These are phyloP conservation scores for Colletotrichum sublineola DNA, from an alignment of 2,329 filamentous ascomycete species.

Conservation along the genomic window DNA sequence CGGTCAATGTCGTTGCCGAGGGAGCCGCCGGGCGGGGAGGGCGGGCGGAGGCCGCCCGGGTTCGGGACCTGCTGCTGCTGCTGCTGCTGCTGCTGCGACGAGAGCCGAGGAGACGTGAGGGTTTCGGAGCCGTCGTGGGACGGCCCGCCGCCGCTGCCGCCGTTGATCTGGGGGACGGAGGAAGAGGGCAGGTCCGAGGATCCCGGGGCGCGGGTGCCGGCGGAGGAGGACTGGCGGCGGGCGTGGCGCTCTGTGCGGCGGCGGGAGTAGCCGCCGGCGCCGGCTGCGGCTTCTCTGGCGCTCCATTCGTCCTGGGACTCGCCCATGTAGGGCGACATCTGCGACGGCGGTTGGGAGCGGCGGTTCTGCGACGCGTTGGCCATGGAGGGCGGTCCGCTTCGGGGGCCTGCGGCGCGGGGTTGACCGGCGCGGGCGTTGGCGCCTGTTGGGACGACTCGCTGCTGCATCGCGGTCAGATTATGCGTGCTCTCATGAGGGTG, in stretches of 20 bases:
- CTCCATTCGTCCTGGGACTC: constrained; percentile 35
- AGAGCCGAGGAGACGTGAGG: constrained; percentile 1
- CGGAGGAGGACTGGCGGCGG: constrained; percentile 40
- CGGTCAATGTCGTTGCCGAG: constrained; percentile 53
- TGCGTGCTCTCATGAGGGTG: background rate
- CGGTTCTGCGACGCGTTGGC: constrained; percentile 39
- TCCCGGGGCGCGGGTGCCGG: constrained; percentile 13
- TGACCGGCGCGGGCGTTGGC: constrained; percentile 16
- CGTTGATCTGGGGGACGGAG: constrained; percentile 22
- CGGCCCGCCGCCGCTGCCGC: constrained; percentile 30
- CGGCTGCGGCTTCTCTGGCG: constrained; percentile 5
- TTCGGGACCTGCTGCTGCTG: constrained; percentile 6
- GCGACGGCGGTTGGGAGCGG: constrained; percentile 37
- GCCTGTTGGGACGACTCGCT: constrained; percentile 30
- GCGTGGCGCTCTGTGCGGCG: constrained; percentile 40
- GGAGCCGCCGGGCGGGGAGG: constrained; percentile 33
- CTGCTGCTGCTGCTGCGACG: constrained; percentile 12
- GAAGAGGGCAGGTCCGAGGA: constrained; percentile 2
- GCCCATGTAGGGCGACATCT: constrained; percentile 35
- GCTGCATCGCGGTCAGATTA: constrained; percentile 35
- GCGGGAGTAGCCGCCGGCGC: constrained; percentile 33
- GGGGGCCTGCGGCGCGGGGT: constrained; percentile 34
- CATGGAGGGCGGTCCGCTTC: constrained; percentile 32
- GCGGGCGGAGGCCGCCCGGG: constrained; percentile 16
- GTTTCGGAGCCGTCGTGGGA: constrained; percentile 4